Evolutionary conservation across 495 filamentous ascomycete species (phyloP).

Genomic region (Penicillium desertorum): DNA sequence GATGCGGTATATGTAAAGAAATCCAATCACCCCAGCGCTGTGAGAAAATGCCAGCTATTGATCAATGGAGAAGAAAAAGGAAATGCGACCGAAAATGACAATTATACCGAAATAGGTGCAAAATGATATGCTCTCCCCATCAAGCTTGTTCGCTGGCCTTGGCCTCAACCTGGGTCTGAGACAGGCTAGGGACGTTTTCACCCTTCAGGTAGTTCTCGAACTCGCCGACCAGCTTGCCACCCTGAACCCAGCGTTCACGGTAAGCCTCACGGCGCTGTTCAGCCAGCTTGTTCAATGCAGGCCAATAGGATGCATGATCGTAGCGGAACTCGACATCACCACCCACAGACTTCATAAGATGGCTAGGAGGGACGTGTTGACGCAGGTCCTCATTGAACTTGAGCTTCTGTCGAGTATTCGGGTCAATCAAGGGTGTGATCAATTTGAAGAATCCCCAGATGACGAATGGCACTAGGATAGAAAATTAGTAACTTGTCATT

Average conservation of each 20-base stretch:
- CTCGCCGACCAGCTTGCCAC: constrained; percentile 78
- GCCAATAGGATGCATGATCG: constrained; percentile 86
- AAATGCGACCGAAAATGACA: background rate
- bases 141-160: constrained; percentile 5
- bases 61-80: background rate
- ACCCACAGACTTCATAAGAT: constrained; percentile 66
- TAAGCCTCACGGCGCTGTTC: constrained; percentile 57
- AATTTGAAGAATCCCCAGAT: constrained; percentile 91
- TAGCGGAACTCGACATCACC: constrained; percentile 75
- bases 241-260: constrained; percentile 69
- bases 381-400: constrained; percentile 89
- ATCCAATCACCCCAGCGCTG: background rate
- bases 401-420: constrained; percentile 83
- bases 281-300: constrained; percentile 69
- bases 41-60: background rate
- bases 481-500: constrained; percentile 6
- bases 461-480: constrained; percentile 71
- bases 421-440: constrained; percentile 95
- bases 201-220: constrained; percentile 78
- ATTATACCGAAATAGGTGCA: background rate
- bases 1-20: background rate
- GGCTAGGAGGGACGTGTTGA: constrained; percentile 70
- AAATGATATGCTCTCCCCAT: background rate
- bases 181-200: constrained; percentile 46
- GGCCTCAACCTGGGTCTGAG: constrained; percentile 19